phyloP scores from a whole-genome alignment of 192 early-diverging fungal genomes.

The Gryganskiella cystojenkinii region DNA sequence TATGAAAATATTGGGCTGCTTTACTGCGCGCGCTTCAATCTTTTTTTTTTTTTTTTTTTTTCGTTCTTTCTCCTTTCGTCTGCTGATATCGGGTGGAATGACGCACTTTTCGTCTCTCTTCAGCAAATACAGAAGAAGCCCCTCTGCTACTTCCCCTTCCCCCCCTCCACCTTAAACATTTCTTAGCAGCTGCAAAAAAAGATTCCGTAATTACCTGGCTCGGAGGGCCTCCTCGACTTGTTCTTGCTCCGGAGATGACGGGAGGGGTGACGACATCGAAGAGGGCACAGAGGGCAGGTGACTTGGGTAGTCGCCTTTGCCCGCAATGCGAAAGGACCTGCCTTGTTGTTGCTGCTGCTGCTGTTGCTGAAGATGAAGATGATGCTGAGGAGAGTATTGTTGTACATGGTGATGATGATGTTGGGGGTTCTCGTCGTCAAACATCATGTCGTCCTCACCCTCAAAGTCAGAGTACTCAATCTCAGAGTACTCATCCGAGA shows the following conservation, averaged over 20 bases:
- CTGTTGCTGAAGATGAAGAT: slow-evolving; percentile 14
- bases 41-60: too few species aligned
- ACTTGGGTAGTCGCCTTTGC: slow-evolving; percentile 23
- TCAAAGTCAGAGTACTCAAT: slow-evolving; percentile 53
- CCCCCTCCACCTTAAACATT: too few species aligned
- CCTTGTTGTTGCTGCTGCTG: slow-evolving; percentile 13
- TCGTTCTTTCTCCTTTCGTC: too few species aligned
- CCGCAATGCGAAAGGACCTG: slow-evolving; percentile 25
- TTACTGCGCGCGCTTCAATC: too few species aligned
- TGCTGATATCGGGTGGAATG: too few species aligned
- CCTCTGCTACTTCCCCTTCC: too few species aligned
- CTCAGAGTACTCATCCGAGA: slow-evolving; percentile 50
- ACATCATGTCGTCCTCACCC: slow-evolving; percentile 51
- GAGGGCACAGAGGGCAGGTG: slow-evolving; percentile 15
- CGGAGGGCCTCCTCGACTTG: slow-evolving; percentile 50
- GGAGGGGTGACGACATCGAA: slow-evolving; percentile 17
- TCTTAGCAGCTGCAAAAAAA: too few species aligned
- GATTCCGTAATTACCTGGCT: slow-evolving; percentile 31
- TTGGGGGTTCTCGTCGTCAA: slow-evolving; percentile 36
- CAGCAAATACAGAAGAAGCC: too few species aligned
- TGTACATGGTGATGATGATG: slow-evolving; percentile 7
- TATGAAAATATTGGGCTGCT: too few species aligned
- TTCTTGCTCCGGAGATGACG: slow-evolving; percentile 49
- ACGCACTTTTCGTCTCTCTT: too few species aligned
- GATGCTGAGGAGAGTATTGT: slow-evolving; percentile 8